These are phyloP conservation scores for Hypomontagnella monticulosa DNA, from an alignment of 495 filamentous ascomycete species.

Conservation along the genomic window DNA sequence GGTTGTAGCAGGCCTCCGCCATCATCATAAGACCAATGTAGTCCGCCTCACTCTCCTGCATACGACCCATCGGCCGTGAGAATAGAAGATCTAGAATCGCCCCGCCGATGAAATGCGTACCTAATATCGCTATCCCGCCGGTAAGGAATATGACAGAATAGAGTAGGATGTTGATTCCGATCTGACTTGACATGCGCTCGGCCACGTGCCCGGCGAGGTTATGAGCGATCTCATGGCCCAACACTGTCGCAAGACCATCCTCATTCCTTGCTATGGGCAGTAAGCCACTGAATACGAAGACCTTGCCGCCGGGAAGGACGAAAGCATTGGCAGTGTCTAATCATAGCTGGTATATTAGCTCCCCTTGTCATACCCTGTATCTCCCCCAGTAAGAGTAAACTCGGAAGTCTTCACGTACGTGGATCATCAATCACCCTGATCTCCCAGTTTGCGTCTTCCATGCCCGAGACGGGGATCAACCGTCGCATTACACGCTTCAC, in stretches of 20 bases:
- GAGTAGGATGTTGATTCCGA: conserved; percentile 65
- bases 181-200: conserved; percentile 74
- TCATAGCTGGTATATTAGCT: conserved; percentile 12
- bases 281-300: conserved; percentile 91
- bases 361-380: not conserved
- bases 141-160: conserved; percentile 59
- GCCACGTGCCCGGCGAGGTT: conserved; percentile 82
- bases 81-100: conserved; percentile 69
- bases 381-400: not conserved
- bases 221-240: conserved; percentile 96
- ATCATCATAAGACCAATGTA: conserved; percentile 84
- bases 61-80: conserved; percentile 73
- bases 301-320: conserved; percentile 91
- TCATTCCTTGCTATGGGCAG: conserved; percentile 76
- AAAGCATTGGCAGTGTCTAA: conserved; percentile 75
- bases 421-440: conserved; percentile 83
- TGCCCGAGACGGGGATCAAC: conserved; percentile 73
- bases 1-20: conserved; percentile 72
- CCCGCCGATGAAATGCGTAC: conserved; percentile 54
- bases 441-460: conserved; percentile 75
- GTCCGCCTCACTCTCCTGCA: conserved; percentile 76
- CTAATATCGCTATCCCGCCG: conserved; percentile 59
- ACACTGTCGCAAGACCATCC: conserved; percentile 80
- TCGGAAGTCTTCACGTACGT: conserved; percentile 35
- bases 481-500: conserved; percentile 76